Evolutionary conservation across 2,329 filamentous ascomycete genomes (phyloP), one percentile per base, ranked within the genome.

Genomic region (Trichoderma koningii): DNA sequence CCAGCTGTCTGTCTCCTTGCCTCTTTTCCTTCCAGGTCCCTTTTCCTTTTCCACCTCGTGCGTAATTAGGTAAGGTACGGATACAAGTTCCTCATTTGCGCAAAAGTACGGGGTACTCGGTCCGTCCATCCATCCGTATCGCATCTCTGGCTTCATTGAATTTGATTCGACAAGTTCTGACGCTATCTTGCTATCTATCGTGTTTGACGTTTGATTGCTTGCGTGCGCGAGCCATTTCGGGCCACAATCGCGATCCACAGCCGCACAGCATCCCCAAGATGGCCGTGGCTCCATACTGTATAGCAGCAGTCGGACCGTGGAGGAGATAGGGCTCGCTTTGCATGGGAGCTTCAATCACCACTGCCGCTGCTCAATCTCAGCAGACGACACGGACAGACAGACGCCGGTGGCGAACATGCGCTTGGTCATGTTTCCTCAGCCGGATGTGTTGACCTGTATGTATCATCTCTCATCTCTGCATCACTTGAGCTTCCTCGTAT

Each of bases 181-280:
- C 34, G 34, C 34, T 38, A 38, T 28, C 28, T 28, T 7, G 28
- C 28, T 28, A 7, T 6, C 28, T 28, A 30, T 30, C 30, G 30
- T 41, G 30, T 15, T 60, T 21, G 48, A 50, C 30, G 45, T 21
- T 59, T 17, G n/a, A 60, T 26, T 60, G 48, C 51, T 61, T 61
- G 57, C 50, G 48, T 62, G 41, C 50, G 59, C 15, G 38, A 21
- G 19, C 50, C 23, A 21, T 34, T 55, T 53, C 48, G 50, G 50
- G 41, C 50, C 48, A 62, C 59, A 47, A 62, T 62, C 59, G 50
- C 59, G 59, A 62, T 62, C 59, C 59, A 53, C 59, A 53, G 59
- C 59, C 59, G 59, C 59, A 62, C 52, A 62, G 38, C 59, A 55
- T 55, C 59, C 48, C 59, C 59, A 19, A 55, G 59, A 38, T 55